Evolutionary conservation across 306 rosid genomes (phyloP), one percentile per base, ranked within the genome.

Genomic region (Cucumis melo): DNA sequence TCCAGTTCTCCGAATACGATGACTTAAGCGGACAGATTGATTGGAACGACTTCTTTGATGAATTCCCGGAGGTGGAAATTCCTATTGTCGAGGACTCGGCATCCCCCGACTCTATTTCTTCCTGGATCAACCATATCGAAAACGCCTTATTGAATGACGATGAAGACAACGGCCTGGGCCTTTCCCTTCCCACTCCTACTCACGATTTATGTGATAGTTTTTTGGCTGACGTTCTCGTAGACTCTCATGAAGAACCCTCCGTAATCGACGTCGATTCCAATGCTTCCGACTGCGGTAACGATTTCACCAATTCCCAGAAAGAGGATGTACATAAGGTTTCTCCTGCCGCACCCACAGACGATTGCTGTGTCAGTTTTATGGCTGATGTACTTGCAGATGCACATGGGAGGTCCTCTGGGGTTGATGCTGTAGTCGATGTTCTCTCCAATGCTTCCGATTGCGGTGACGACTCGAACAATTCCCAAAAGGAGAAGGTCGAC

Each of bases 141-240:
- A 84, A 76, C 80, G 9, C 88, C 65, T 79, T 93, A 60, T 86
- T 93, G 93, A 53, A 72, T 2, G 93, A 87, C 73, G 84, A 80
- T 27, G 84, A 66, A 44, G 54, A 38, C 7, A 44, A 57, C 36
- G 36, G 5, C 36, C 32, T 27, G 19, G 75, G n/a, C 7, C 36
- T 11, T 32, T 44, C 76, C 54, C 9, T 62, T 21, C 57, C 72
- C 8, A 7, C 13, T 39, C 55, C 57, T 23, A 2, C 27, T 0
- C 82, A 24, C 7, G 82, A 79, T 7, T 80, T 20, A 8, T 80
- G 61, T 29, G 84, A 66, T 8, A 81, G n/a, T 50, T 74, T 76
- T 59, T 76, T 76, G 41, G 79, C 72, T 23, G 79, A 76, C n/a
- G 8, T 48, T 1, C 56, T 70, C 23, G 23, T 80, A 3, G 83